phyloP scores from a whole-genome alignment of 768 basidiomycete species.

The Phaeotremella fagi region DNA sequence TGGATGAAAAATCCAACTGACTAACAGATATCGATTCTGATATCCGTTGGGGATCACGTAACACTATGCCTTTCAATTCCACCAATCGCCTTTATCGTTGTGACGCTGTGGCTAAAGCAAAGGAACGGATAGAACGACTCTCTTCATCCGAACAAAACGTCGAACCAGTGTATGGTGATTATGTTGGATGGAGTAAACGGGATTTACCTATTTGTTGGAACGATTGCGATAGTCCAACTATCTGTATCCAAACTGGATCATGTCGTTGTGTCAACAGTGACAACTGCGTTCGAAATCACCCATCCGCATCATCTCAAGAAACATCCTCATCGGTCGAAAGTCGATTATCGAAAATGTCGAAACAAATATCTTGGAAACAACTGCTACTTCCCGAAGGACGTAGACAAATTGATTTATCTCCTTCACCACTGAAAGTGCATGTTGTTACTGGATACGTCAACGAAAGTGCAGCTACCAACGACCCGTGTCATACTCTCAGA shows the following conservation, averaged over 20 bases:
- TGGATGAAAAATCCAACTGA: not conserved
- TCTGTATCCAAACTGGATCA: slow-evolving; percentile 46
- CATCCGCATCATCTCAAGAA: too few relatives aligned
- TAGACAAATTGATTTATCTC: slow-evolving; percentile 26
- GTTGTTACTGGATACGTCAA: slow-evolving; percentile 38
- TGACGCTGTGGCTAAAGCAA: not conserved
- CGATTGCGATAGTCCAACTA: slow-evolving; percentile 42
- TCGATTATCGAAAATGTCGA: not conserved
- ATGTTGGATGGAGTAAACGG: slow-evolving; percentile 37
- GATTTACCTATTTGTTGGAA: slow-evolving; percentile 46
- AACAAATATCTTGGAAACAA: slow-evolving; percentile 31
- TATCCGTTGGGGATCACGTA: not conserved
- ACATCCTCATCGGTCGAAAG: not conserved
- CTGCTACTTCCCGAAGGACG: slow-evolving; percentile 42
- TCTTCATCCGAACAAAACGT: slow-evolving; percentile 6
- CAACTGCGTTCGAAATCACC: slow-evolving; percentile 23
- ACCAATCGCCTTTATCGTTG: not conserved
- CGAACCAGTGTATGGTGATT: not conserved
- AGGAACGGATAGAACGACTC: not conserved
- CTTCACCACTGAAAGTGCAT: slow-evolving; percentile 42
- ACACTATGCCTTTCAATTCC: not conserved
- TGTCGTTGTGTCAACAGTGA: slow-evolving; percentile 46
- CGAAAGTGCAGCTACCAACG: slow-evolving; percentile 31
- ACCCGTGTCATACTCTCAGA: slow-evolving; percentile 36
- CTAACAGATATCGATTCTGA: not conserved